phyloP scores from a whole-genome alignment of 208 protist species.

The Herpetomonas muscarum region DNA sequence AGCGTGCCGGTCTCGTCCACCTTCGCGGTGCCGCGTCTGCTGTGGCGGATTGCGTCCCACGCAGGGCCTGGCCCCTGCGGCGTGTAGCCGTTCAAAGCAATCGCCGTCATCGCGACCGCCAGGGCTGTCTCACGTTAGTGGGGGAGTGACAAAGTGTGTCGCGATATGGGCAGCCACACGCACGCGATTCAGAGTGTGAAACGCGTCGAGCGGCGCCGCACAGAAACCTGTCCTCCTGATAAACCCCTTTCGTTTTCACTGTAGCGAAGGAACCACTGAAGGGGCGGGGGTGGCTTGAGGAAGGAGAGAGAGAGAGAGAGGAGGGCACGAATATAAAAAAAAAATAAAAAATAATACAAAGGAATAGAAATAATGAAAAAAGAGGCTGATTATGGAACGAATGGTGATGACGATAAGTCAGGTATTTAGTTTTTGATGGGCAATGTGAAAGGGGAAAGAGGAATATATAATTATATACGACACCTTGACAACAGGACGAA shows the following conservation, averaged over 20 bases:
- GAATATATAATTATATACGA: too few relatives aligned
- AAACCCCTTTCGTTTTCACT: background rate
- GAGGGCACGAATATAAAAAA: constrained; percentile 8
- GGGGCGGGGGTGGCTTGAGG: background rate
- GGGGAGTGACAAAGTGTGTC: too few relatives aligned
- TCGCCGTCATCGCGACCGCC: too few relatives aligned
- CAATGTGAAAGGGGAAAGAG: background rate
- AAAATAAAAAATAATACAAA: constrained; percentile 5
- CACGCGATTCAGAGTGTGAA: too few relatives aligned
- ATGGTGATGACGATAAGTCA: too few relatives aligned
- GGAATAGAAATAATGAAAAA: constrained; percentile 4
- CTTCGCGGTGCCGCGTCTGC: background rate
- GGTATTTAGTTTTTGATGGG: background rate
- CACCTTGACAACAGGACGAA: too few relatives aligned
- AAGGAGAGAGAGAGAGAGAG: constrained; percentile 6
- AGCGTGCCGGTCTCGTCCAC: background rate
- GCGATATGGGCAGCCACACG: too few relatives aligned
- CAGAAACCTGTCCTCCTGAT: background rate
- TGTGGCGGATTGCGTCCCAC: background rate
- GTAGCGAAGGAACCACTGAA: background rate
- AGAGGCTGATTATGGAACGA: background rate
- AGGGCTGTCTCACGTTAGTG: too few relatives aligned
- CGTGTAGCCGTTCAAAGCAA: too few relatives aligned
- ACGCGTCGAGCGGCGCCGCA: background rate
- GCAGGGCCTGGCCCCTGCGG: background rate